Evolutionary conservation across 805 yeast genomes (phyloP).

Genomic region (Debaryomyces prosopidis): DNA sequence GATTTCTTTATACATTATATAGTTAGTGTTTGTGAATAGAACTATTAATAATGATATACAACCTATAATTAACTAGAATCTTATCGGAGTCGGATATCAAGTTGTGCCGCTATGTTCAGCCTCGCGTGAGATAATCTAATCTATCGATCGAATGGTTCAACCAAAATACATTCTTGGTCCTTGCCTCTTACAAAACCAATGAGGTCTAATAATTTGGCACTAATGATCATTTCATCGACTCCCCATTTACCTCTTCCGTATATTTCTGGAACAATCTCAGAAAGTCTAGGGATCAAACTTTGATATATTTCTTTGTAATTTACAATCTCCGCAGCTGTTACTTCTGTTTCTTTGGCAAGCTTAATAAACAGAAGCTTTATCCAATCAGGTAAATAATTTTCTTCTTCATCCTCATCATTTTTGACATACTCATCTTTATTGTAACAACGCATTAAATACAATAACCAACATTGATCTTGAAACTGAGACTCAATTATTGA

Average conservation of each 20-base stretch:
- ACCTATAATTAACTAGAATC: no score
- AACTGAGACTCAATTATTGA: slow-evolving; percentile 49
- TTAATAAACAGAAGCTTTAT: slow-evolving; percentile 40
- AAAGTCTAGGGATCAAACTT: slow-evolving; percentile 49
- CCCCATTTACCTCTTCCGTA: slow-evolving; percentile 53
- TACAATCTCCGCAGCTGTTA: slow-evolving; percentile 53
- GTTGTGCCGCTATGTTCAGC: no score
- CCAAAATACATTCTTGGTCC: slow-evolving; percentile 45
- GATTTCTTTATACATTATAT: no score
- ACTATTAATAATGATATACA: no score
- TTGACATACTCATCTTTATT: slow-evolving; percentile 40
- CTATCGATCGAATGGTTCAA: slow-evolving; percentile 12
- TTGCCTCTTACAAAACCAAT: slow-evolving; percentile 49
- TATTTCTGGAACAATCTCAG: slow-evolving; percentile 55
- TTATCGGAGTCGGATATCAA: no score
- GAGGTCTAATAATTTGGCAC: slow-evolving; percentile 53
- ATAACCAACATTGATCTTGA: slow-evolving; percentile 57
- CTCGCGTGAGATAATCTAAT: neutral
- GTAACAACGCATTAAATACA: slow-evolving; percentile 63
- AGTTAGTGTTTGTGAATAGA: no score
- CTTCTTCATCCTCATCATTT: slow-evolving; percentile 32
- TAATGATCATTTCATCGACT: slow-evolving; percentile 47
- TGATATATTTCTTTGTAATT: slow-evolving; percentile 57
- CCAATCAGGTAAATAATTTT: slow-evolving; percentile 51
- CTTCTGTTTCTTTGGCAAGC: slow-evolving; percentile 34